Conservation (phyloP, 139 green algal genomes). For the Axilococcus clingmanii region DNA sequence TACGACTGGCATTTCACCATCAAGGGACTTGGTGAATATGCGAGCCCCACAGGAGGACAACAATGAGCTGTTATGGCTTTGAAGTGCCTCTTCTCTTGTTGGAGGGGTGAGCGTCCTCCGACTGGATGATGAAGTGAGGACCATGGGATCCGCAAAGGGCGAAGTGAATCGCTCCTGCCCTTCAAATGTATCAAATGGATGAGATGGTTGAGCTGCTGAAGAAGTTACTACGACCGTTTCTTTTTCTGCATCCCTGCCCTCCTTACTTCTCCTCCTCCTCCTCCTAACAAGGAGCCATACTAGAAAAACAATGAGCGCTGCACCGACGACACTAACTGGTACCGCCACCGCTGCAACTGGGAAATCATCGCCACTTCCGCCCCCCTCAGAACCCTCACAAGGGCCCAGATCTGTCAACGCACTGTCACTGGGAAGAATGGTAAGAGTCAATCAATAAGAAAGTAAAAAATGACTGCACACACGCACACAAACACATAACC, state of each 20-base stretch:
- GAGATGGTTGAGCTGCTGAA: neutral
- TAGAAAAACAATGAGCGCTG: neutral
- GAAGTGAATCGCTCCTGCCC: slow-evolving; percentile 12
- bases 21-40: too few species aligned
- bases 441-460: neutral
- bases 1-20: too few species aligned
- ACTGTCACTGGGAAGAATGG: too few species aligned
- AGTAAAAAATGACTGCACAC: neutral
- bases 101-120: too few species aligned
- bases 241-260: neutral
- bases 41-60: neutral
- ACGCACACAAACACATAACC: neutral
- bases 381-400: neutral
- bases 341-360: neutral
- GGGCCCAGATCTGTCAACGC: neutral
- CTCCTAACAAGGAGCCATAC: neutral
- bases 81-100: neutral
- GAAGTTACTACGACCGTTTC: too few species aligned
- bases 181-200: slow-evolving; percentile 19
- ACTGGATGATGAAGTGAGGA: too few species aligned
- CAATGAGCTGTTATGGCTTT: neutral
- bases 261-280: neutral
- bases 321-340: neutral
- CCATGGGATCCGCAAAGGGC: slow-evolving; percentile 12
- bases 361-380: neutral